Evolutionary conservation across 2,329 filamentous ascomycete species (phyloP).

Genomic region (Arthrinium puccinioides): DNA sequence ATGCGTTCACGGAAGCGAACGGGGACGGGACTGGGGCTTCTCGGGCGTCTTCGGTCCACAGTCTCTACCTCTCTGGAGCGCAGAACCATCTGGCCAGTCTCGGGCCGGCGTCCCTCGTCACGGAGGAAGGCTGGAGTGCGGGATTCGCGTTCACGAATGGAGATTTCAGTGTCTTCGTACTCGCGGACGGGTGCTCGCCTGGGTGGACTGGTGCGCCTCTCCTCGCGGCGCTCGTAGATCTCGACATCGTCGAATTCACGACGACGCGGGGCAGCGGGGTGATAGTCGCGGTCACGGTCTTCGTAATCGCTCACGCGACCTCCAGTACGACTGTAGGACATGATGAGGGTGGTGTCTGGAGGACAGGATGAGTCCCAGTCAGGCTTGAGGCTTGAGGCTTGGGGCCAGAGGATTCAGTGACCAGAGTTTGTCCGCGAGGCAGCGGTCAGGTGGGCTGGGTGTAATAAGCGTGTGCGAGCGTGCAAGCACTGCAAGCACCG

Average conservation of each 20-base stretch:
- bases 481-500: too few relatives aligned
- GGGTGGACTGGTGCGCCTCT: constrained; percentile 13
- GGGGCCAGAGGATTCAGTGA: too few relatives aligned
- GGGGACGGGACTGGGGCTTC: constrained; percentile 32
- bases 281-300: constrained; percentile 41
- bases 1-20: constrained; percentile 36
- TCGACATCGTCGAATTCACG: constrained; percentile 20
- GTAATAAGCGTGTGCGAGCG: too few relatives aligned
- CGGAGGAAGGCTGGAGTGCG: constrained; percentile 44
- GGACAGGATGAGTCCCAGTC: too few relatives aligned
- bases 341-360: too few relatives aligned
- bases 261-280: constrained; percentile 25
- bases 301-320: constrained; percentile 30
- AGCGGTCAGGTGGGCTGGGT: too few relatives aligned
- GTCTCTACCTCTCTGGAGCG: constrained; percentile 49
- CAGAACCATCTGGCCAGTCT: constrained; percentile 46
- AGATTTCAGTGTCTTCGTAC: constrained; percentile 32
- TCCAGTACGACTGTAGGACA: constrained; percentile 18
- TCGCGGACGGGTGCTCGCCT: constrained; percentile 24
- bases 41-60: constrained; percentile 38
- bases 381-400: too few relatives aligned
- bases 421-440: too few relatives aligned
- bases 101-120: constrained; percentile 38
- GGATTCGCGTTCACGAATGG: constrained; percentile 35
- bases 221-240: constrained; percentile 15